Evolutionary conservation across 768 basidiomycete species (phyloP).

Genomic region (Lentinula sp.): DNA sequence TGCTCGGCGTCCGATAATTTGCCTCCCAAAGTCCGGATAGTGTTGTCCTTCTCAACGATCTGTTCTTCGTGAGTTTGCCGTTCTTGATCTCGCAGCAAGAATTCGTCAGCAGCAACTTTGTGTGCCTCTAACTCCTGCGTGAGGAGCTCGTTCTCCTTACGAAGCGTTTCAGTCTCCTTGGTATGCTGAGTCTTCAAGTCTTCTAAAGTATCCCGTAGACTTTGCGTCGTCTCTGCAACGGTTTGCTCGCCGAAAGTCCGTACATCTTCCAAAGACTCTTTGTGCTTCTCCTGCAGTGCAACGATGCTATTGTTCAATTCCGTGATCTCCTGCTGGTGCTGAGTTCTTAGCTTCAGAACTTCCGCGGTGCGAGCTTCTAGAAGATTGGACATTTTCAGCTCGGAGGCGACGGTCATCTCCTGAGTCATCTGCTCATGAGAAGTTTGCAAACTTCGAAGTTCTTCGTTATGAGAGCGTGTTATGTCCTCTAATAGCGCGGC

Average conservation of each 20-base stretch:
- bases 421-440: conserved; percentile 38
- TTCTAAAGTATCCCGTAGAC: conserved; percentile 36
- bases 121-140: conserved; percentile 55
- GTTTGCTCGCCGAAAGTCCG: conserved; percentile 26
- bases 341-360: conserved; percentile 30
- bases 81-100: conserved; percentile 37
- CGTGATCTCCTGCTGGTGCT: conserved; percentile 42
- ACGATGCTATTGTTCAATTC: conserved; percentile 33
- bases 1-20: conserved; percentile 40
- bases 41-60: conserved; percentile 42
- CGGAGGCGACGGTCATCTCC: conserved; percentile 19
- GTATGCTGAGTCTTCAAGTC: conserved; percentile 44
- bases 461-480: conserved; percentile 50
- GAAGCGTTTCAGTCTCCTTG: conserved; percentile 39
- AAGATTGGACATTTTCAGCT: conserved; percentile 26
- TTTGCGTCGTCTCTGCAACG: conserved; percentile 41
- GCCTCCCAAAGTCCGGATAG: conserved; percentile 42
- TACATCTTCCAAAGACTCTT: conserved; percentile 33
- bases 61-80: conserved; percentile 37
- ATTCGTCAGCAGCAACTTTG: conserved; percentile 46
- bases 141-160: conserved; percentile 42
- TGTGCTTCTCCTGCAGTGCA: conserved; percentile 30
- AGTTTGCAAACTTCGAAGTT: conserved; percentile 40
- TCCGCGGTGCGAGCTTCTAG: conserved; percentile 37
- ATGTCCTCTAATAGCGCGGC: conserved; percentile 46